These are phyloP conservation scores for Curvularia sp. DNA, from an alignment of 2,329 filamentous ascomycete species.

Conservation along the genomic window DNA sequence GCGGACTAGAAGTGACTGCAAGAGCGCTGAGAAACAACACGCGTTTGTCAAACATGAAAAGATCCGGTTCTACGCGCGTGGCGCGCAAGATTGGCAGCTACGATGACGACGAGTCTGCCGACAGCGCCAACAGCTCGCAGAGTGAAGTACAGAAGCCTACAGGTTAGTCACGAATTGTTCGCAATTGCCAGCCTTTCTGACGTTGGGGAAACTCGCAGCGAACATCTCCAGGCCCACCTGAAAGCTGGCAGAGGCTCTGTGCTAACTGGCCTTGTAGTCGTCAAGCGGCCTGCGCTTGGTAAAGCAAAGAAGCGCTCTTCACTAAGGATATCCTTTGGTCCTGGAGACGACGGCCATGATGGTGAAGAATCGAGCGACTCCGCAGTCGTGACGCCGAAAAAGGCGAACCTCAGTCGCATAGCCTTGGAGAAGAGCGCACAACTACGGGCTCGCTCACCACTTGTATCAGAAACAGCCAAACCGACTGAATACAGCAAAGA, in stretches of 20 bases:
- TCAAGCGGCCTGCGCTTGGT: conserved; percentile 60
- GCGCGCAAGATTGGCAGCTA: conserved; percentile 79
- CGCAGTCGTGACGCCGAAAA: conserved; percentile 68
- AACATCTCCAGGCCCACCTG: conserved; percentile 13
- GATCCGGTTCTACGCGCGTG: conserved; percentile 67
- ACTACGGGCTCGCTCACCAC: conserved; percentile 61
- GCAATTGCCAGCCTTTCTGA: conserved; percentile 38
- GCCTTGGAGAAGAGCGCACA: conserved; percentile 72
- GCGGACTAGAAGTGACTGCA: not conserved
- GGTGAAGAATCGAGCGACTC: conserved; percentile 58
- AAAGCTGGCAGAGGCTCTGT: conserved; percentile 43
- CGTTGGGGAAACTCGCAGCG: conserved; percentile 20
- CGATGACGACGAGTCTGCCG: conserved; percentile 59
- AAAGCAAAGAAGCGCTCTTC: conserved; percentile 74
- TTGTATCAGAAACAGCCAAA: conserved; percentile 60
- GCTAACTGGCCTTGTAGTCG: conserved; percentile 58
- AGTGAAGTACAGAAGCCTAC: conserved; percentile 41
- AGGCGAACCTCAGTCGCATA: conserved; percentile 67
- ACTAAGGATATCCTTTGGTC: conserved; percentile 79
- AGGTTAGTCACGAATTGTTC: conserved; percentile 52
- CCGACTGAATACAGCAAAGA: conserved; percentile 78
- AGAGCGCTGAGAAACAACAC: not conserved
- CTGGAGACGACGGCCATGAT: conserved; percentile 61
- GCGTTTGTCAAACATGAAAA: conserved; percentile 57
- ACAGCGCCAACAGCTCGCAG: conserved; percentile 41